Percentiles rank a stretch among this genome's conserved stretches.
Conservation (phyloP, 768 basidiomycete genomes). For the Mycena filopes region DNA sequence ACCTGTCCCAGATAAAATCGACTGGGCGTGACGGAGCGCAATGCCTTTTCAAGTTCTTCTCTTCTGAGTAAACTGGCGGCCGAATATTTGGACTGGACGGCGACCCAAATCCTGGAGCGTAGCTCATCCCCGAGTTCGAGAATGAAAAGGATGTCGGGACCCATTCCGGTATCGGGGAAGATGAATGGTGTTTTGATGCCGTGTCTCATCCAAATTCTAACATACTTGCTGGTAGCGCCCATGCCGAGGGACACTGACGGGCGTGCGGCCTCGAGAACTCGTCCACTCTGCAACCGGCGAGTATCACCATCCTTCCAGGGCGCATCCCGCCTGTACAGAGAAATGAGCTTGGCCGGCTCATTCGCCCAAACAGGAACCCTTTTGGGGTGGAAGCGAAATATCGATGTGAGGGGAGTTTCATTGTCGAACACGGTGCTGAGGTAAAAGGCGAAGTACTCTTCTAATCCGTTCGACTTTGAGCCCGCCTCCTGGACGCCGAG, state of each 20-base stretch:
- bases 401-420: background rate
- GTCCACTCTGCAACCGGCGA: background rate
- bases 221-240: background rate
- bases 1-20: slow-evolving; percentile 2
- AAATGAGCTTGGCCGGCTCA: background rate
- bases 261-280: background rate
- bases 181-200: background rate
- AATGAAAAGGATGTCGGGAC: slow-evolving; percentile 9
- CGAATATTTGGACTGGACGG: slow-evolving; percentile 7
- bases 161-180: background rate
- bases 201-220: background rate
- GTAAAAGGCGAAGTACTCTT: slow-evolving; percentile 12
- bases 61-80: background rate
- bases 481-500: background rate
- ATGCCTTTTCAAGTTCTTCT: background rate
- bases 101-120: slow-evolving; percentile 1
- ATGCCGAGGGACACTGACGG: background rate
- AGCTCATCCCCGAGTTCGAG: background rate
- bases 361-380: background rate
- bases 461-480: background rate
- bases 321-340: background rate
- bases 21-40: slow-evolving; percentile 1
- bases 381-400: background rate
- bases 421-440: slow-evolving; percentile 11
- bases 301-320: too few species aligned